Conservation (phyloP, 2,329 filamentous ascomycete genomes). For the Didymella glomerata region DNA sequence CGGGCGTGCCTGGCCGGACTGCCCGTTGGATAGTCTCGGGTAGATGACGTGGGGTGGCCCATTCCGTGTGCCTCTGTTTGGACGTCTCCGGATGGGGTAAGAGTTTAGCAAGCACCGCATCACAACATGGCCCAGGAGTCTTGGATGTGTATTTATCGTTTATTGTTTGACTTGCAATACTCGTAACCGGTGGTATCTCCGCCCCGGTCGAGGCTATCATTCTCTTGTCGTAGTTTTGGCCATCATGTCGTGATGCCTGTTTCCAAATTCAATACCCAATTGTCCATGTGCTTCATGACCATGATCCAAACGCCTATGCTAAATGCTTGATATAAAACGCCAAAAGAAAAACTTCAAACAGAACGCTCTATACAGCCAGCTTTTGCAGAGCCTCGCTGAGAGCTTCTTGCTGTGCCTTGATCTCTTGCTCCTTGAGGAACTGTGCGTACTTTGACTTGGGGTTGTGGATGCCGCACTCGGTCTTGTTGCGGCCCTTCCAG, state of each 20-base stretch:
- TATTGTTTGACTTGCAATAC: constrained; percentile 12
- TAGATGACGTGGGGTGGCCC: constrained; percentile 14
- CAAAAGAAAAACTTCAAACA: constrained; percentile 29
- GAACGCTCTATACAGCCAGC: constrained; percentile 30
- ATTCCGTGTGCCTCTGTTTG: constrained; percentile 6
- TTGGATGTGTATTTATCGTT: constrained; percentile 5
- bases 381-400: constrained; percentile 45
- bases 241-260: constrained; percentile 9
- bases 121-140: constrained; percentile 5
- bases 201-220: constrained; percentile 27
- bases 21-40: constrained; percentile 4
- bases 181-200: constrained; percentile 33
- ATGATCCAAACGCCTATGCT: constrained; percentile 53
- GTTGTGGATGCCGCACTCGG: constrained; percentile 99
- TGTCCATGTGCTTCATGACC: constrained; percentile 23
- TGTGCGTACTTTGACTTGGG: constrained; percentile 92
- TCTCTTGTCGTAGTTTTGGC: constrained; percentile 8
- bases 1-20: constrained; percentile 7
- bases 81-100: constrained; percentile 19
- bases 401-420: constrained; percentile 60
- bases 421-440: constrained; percentile 78
- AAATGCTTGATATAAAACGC: constrained; percentile 42
- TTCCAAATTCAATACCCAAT: constrained; percentile 10
- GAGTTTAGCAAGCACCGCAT: constrained; percentile 2
- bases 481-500: constrained; percentile 97